phyloP scores from a whole-genome alignment of 1,284 basidiomycete species.

The Cryptococcus sp. region DNA sequence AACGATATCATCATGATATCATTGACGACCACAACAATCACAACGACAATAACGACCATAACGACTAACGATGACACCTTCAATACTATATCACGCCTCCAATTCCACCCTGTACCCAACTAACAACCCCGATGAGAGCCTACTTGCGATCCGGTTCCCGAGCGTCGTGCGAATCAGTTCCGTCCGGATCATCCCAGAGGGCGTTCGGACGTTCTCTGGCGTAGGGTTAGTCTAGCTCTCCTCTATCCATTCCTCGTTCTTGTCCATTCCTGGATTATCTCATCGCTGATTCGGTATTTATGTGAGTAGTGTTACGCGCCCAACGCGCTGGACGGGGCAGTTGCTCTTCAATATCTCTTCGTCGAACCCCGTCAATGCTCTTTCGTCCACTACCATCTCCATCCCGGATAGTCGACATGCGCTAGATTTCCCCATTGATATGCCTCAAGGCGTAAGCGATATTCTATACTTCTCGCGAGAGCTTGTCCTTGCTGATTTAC shows the following conservation, averaged over 20 bases:
- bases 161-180: constrained; percentile 19
- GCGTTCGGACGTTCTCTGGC: constrained; percentile 17
- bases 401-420: constrained; percentile 13
- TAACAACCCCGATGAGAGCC: constrained; percentile 15
- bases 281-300: background rate
- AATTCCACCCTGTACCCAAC: constrained; percentile 28
- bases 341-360: constrained; percentile 27
- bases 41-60: background rate
- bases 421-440: constrained; percentile 26
- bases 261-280: background rate
- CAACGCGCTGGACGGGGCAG: constrained; percentile 17
- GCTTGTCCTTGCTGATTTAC: background rate
- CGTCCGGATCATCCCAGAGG: constrained; percentile 28
- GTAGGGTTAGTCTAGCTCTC: constrained; percentile 19
- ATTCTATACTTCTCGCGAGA: background rate
- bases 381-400: constrained; percentile 14
- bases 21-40: background rate
- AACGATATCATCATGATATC: background rate
- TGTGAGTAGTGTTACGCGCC: constrained; percentile 16
- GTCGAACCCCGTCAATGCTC: constrained; percentile 29
- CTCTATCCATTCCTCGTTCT: too few relatives aligned
- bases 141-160: constrained; percentile 25
- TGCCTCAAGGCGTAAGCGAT: constrained; percentile 30
- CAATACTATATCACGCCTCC: constrained; percentile 26
- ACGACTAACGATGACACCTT: constrained; percentile 5